These are phyloP conservation scores for Fusarium brevicatenulatum DNA, from an alignment of 2,329 filamentous ascomycete species.

Conservation along the genomic window DNA sequence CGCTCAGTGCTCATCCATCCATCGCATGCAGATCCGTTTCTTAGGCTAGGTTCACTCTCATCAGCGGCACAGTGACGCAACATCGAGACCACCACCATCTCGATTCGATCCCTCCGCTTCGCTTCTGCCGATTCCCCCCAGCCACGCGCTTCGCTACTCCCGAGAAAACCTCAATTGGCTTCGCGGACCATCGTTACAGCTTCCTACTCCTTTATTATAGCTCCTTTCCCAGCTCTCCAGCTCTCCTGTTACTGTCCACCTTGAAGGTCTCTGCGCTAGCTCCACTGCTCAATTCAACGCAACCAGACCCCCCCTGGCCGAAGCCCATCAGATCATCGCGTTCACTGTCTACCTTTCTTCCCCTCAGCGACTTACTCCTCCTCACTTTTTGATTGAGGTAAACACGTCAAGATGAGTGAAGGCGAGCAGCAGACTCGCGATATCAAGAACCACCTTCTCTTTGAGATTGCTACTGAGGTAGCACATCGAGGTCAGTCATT, in stretches of 20 bases:
- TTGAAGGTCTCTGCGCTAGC: slow-evolving; percentile 13
- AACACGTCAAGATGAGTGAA: slow-evolving; percentile 56
- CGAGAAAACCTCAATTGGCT: slow-evolving; percentile 43
- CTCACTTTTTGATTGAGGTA: slow-evolving; percentile 4
- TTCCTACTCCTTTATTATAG: slow-evolving; percentile 33
- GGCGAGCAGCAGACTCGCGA: slow-evolving; percentile 67
- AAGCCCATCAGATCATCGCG: slow-evolving; percentile 36
- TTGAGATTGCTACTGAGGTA: slow-evolving; percentile 96
- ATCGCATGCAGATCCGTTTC: slow-evolving; percentile 41
- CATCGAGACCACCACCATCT: slow-evolving; percentile 42
- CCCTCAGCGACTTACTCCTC: slow-evolving; percentile 17
- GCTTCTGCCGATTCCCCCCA: slow-evolving; percentile 37
- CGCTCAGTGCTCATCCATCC: slow-evolving; percentile 22
- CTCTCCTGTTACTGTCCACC: slow-evolving; percentile 8
- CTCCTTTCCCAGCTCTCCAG: slow-evolving; percentile 11
- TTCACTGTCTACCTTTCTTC: slow-evolving; percentile 7
- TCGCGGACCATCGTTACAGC: slow-evolving; percentile 37
- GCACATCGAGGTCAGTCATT: slow-evolving; percentile 83
- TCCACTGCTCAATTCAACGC: slow-evolving; percentile 16
- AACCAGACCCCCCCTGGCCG: slow-evolving; percentile 19
- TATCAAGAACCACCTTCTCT: slow-evolving; percentile 94
- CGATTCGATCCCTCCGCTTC: slow-evolving; percentile 36
- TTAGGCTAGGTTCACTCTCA: slow-evolving; percentile 35
- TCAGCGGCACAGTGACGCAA: slow-evolving; percentile 44
- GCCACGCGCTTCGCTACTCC: slow-evolving; percentile 36